Evolutionary conservation across 2,329 filamentous ascomycete species (phyloP), one percentile per base, ranked within the genome.

Genomic region (Intubia oerlemansii): DNA sequence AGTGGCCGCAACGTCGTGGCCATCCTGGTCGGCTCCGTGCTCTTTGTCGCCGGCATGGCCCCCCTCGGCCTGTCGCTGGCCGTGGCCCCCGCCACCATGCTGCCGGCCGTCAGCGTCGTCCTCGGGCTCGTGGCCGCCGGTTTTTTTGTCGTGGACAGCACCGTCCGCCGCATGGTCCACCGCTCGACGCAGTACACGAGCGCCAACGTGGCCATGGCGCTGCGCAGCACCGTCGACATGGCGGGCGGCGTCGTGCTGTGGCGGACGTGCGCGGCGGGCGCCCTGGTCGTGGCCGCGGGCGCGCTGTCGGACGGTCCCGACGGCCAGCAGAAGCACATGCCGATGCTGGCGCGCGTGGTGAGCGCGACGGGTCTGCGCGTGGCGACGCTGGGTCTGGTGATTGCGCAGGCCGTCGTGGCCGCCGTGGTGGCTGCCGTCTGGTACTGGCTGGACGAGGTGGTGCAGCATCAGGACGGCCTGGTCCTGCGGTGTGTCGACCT

Each of bases 141-240:
- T 13, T 43, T 44, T 0, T 41, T 49, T 16, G 38, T 47, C 3
- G 44, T 63, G 5, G 52, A 58, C 30, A 45, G 48, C 3, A 49
- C 53, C 1, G 46, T 49, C 3, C 42, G 45, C 4, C 56, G 58
- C 2, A 40, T 57, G 16, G 47, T 64, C 25, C 46, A 48, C 16
- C 48, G 51, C n/a, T 62, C 57, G 18, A 54, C 58, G 7, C 52
- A 53, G 25, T 63, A 58, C 35, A 62, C 57, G 1, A 54, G 50
- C 4, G 48, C 54, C 5, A 62, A 51, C 39, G 45, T 62, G 15
- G 46, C 45, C n/a, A 44, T 53, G 10, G 51, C 51, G 15, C 47
- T 59, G 29, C 52, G 58, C 17, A 57, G 50, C 38, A 53, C 52
- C 11, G 49, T 49, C 10, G 58, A 64, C 36, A 63, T 65, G 59